A percentile compares a stretch with the other conserved stretches of the same genome.
Conservation (phyloP, 176 grass and related monocot species). For the Phoenix dactylifera region DNA sequence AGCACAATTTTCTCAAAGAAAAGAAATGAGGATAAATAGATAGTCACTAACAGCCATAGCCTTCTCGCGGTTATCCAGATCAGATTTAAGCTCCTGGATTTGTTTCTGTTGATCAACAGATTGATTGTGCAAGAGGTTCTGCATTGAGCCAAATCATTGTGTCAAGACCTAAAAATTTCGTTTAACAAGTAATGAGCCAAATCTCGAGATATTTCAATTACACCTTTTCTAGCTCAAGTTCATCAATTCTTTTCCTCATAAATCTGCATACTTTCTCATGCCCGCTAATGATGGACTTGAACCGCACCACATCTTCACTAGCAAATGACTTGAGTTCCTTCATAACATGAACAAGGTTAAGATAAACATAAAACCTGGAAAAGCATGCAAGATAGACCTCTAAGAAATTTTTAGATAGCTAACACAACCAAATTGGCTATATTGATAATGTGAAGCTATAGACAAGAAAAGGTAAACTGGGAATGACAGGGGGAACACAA, state of each 20-base stretch:
- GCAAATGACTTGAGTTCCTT: conserved; percentile 59
- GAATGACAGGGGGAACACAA: too few relatives aligned
- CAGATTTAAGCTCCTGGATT: conserved; percentile 41
- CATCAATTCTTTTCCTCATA: conserved; percentile 37
- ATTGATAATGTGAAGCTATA: too few relatives aligned
- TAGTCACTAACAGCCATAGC: conserved; percentile 36
- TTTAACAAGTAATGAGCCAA: neutral
- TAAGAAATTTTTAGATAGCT: neutral
- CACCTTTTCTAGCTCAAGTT: conserved; percentile 80
- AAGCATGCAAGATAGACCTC: neutral
- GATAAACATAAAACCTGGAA: conserved; percentile 2
- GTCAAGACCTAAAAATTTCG: neutral
- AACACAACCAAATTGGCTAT: too few relatives aligned
- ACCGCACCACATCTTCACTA: conserved; percentile 25
- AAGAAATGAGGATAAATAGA: conserved; percentile 7
- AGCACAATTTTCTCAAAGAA: neutral
- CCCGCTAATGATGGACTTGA: conserved; percentile 38
- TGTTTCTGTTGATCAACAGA: conserved; percentile 34
- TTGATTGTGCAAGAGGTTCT: conserved; percentile 47
- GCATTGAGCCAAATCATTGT: conserved; percentile 19
- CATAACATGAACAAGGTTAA: conserved; percentile 15
- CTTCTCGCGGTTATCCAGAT: conserved; percentile 39
- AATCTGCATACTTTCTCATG: conserved; percentile 35
- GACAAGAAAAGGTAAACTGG: too few relatives aligned
- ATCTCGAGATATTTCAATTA: neutral